A percentile compares a stretch with the other conserved stretches of the same genome.
Evolutionary conservation across 805 yeast genomes (phyloP).

Genomic region (Metschnikowia amazonensis): DNA sequence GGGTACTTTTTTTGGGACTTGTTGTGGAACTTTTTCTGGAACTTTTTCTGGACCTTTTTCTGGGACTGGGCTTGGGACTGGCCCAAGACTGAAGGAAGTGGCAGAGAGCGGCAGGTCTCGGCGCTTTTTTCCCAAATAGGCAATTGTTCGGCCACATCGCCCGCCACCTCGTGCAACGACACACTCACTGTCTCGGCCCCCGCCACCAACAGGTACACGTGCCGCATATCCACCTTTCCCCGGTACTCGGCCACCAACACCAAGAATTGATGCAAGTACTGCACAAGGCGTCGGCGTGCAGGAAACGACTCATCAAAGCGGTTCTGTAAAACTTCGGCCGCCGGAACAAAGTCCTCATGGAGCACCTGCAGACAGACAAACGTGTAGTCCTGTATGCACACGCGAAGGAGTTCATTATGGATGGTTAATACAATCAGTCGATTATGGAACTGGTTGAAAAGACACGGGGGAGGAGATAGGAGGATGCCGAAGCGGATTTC

Average conservation of each 20-base stretch:
- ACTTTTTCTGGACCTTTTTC: too few species aligned
- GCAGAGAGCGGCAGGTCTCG: too few species aligned
- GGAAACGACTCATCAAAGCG: conserved; percentile 20
- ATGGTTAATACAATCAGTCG: conserved; percentile 30
- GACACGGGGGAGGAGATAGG: conserved; percentile 26
- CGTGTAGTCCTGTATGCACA: conserved; percentile 28
- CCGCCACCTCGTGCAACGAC: conserved; percentile 1
- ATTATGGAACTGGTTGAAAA: conserved; percentile 32
- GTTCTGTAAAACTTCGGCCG: conserved; percentile 19
- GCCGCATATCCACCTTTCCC: conserved; percentile 3
- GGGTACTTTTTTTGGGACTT: too few species aligned
- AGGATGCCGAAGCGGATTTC: conserved; percentile 36
- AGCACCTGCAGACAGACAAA: conserved; percentile 29
- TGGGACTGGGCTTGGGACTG: too few species aligned
- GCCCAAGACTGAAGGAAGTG: too few species aligned
- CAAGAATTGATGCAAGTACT: conserved; percentile 26
- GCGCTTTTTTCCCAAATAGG: too few species aligned
- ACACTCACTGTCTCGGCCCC: not conserved
- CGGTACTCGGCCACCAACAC: conserved; percentile 15
- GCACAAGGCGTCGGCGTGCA: conserved; percentile 21
- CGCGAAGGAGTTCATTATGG: conserved; percentile 27
- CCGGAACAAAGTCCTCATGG: conserved; percentile 19
- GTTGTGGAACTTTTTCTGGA: too few species aligned
- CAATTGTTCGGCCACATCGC: not conserved
- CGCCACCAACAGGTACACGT: not conserved